phyloP scores from a whole-genome alignment of 345 rosid species.

The Crucihimalaya himalaica region DNA sequence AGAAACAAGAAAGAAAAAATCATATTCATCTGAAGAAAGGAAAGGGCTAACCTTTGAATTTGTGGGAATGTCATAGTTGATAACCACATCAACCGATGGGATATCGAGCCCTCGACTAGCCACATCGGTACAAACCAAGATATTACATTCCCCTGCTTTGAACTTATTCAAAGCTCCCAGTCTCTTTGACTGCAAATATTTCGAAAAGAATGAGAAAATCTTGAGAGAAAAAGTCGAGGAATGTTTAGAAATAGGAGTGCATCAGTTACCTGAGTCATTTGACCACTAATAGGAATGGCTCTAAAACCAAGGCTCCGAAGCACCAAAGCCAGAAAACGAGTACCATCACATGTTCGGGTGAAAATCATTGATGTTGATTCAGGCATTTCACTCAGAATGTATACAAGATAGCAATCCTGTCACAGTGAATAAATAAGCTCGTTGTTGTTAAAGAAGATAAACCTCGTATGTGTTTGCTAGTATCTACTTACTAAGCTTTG shows the following conservation, averaged over 20 bases:
- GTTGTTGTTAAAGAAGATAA: background rate
- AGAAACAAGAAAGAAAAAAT: background rate
- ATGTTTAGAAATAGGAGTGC: background rate
- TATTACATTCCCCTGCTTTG: slow-evolving; percentile 90
- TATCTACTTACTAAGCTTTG: background rate
- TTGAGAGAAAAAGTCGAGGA: background rate
- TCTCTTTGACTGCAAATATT: slow-evolving; percentile 69
- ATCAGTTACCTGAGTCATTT: slow-evolving; percentile 78
- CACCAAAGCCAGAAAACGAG: slow-evolving; percentile 66
- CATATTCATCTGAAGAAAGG: background rate
- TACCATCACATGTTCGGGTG: slow-evolving; percentile 90
- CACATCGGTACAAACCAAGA: slow-evolving; percentile 92
- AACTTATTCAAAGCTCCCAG: slow-evolving; percentile 93
- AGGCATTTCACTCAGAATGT: slow-evolving; percentile 70
- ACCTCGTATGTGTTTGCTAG: background rate
- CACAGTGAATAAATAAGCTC: slow-evolving; percentile 21
- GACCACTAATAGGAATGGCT: slow-evolving; percentile 97
- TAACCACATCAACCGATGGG: slow-evolving; percentile 93
- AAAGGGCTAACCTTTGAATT: slow-evolving; percentile 36
- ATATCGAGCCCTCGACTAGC: slow-evolving; percentile 99
- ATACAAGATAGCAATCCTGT: slow-evolving; percentile 94
- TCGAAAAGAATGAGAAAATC: background rate
- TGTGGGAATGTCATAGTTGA: slow-evolving; percentile 90
- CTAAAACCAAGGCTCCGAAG: slow-evolving; percentile 88
- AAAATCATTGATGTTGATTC: slow-evolving; percentile 88